Percentiles rank a stretch among this genome's conserved stretches.
Evolutionary conservation across 2,329 filamentous ascomycete genomes (phyloP).

Genomic region (Colletotrichum plurivorum): DNA sequence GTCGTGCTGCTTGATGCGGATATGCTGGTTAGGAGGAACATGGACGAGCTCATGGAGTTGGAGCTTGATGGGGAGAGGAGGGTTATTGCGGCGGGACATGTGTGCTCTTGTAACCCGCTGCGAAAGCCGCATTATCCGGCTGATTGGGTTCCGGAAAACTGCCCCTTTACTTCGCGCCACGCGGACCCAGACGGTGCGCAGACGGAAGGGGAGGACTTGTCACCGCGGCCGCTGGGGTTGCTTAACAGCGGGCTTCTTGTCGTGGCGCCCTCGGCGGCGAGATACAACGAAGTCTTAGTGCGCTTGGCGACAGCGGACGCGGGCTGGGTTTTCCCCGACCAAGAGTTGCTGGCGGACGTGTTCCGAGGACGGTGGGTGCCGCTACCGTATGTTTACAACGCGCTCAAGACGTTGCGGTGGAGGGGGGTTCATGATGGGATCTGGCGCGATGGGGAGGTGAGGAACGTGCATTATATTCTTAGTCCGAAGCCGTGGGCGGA

Average conservation of each 20-base stretch:
- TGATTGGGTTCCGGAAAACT: conserved; percentile 75
- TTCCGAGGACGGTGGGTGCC: conserved; percentile 70
- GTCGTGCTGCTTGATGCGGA: conserved; percentile 90
- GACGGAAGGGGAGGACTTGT: conserved; percentile 58
- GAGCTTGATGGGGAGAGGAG: conserved; percentile 71
- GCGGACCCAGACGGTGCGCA: conserved; percentile 61
- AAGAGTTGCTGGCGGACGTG: conserved; percentile 69
- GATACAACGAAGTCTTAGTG: conserved; percentile 65
- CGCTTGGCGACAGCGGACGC: conserved; percentile 64
- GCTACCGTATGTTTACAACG: conserved; percentile 74
- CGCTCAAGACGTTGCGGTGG: conserved; percentile 72
- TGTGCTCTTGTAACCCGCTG: conserved; percentile 88
- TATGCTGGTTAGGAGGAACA: conserved; percentile 86
- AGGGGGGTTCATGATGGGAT: conserved; percentile 67
- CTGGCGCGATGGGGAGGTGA: conserved; percentile 71
- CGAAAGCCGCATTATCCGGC: conserved; percentile 83
- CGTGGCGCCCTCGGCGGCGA: conserved; percentile 62
- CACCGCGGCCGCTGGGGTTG: conserved; percentile 62
- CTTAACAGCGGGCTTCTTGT: conserved; percentile 72
- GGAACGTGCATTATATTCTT: conserved; percentile 74
- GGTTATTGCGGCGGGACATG: conserved; percentile 87
- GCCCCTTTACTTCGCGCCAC: conserved; percentile 71
- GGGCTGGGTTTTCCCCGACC: conserved; percentile 71
- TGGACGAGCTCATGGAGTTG: conserved; percentile 94
- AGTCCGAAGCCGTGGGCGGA: conserved; percentile 75